Conservation (phyloP, 192 early-diverging fungal species). For the Neocallimastix lanati region DNA sequence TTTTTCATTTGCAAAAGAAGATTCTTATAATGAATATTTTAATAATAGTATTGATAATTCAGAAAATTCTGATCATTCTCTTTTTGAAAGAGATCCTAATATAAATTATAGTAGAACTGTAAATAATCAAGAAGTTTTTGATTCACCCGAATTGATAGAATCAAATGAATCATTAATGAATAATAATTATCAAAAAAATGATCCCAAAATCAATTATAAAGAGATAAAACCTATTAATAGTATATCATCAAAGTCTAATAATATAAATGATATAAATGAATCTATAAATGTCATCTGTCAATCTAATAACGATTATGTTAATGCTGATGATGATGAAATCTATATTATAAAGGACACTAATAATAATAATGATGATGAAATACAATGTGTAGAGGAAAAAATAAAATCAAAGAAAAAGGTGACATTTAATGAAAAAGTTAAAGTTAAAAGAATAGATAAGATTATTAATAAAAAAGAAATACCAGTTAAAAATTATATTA, state of each 20-base stretch:
- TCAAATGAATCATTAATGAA: too few relatives aligned
- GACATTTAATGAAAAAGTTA: not conserved
- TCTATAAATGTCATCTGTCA: not conserved
- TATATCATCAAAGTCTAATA: not conserved
- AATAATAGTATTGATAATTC: not conserved
- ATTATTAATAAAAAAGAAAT: not conserved
- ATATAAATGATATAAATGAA: not conserved
- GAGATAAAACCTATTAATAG: too few relatives aligned
- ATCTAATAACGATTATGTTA: not conserved
- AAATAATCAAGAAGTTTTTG: too few relatives aligned
- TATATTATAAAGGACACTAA: not conserved
- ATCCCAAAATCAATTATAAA: too few relatives aligned
- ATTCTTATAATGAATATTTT: not conserved
- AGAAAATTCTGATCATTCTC: not conserved
- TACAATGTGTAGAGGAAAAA: too few relatives aligned
- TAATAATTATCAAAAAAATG: too few relatives aligned
- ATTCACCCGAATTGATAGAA: too few relatives aligned
- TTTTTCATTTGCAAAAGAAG: not conserved
- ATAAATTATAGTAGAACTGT: not conserved
- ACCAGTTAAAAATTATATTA: not conserved
- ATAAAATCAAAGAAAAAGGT: not conserved
- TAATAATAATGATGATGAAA: not conserved
- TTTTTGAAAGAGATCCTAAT: not conserved
- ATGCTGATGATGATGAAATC: not conserved
- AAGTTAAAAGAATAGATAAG: not conserved